Conservation (phyloP, 768 basidiomycete species). For the Lentinula sp. region DNA sequence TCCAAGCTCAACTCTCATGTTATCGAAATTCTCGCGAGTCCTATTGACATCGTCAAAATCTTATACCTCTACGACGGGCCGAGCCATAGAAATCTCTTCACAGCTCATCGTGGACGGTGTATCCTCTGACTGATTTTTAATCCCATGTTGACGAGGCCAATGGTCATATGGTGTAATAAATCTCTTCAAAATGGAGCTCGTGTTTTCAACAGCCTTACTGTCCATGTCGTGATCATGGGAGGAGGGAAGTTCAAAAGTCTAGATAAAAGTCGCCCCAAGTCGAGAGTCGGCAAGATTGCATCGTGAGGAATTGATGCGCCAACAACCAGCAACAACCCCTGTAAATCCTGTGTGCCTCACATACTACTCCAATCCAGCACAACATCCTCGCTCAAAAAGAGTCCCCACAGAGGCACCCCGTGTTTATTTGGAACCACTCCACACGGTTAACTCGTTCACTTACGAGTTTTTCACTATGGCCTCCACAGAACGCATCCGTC, state of each 20-base stretch:
- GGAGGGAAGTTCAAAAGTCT: no score
- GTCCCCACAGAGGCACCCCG: constrained; percentile 70
- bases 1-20: not conserved
- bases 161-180: not conserved
- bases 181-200: no score
- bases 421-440: constrained; percentile 33
- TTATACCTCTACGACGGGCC: not conserved
- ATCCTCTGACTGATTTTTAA: not conserved
- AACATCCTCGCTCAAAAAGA: constrained; percentile 67
- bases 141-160: not conserved
- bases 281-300: not conserved
- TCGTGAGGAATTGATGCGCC: not conserved
- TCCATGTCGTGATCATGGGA: no score
- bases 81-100: not conserved
- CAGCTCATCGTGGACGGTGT: not conserved
- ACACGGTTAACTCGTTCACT: constrained; percentile 21
- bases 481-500: constrained; percentile 9
- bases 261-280: no score
- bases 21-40: not conserved
- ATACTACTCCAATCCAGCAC: constrained; percentile 81
- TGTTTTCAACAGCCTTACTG: no score
- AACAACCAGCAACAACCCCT: not conserved
- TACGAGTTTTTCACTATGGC: constrained; percentile 22
- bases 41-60: not conserved
- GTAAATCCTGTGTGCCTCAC: constrained; percentile 56